Evolutionary conservation across 768 basidiomycete species (phyloP).

Genomic region (Auricularia cornea): DNA sequence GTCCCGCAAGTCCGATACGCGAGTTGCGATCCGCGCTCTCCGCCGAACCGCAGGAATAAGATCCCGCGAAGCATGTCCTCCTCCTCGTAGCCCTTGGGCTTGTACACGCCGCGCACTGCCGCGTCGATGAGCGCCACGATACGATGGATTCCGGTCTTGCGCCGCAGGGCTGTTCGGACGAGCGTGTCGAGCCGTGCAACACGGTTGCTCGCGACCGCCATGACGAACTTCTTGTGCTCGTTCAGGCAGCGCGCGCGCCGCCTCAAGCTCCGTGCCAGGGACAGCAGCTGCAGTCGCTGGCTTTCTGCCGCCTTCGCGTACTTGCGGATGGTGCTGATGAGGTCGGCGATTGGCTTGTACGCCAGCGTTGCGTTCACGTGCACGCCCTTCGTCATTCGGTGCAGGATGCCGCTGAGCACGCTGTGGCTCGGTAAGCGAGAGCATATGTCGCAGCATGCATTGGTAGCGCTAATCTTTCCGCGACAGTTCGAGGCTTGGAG

Average conservation of each 20-base stretch:
- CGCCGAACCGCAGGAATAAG: conserved; percentile 15
- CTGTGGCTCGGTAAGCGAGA: not conserved
- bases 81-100: conserved; percentile 13
- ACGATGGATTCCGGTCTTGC: conserved; percentile 10
- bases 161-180: conserved; percentile 9
- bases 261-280: conserved; percentile 6
- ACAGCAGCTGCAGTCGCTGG: no score
- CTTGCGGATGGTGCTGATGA: conserved; percentile 5
- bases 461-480: not conserved
- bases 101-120: conserved; percentile 12
- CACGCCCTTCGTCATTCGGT: conserved; percentile 12
- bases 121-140: conserved; percentile 12
- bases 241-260: conserved; percentile 6
- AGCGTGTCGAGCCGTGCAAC: conserved; percentile 15
- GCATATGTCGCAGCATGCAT: not conserved
- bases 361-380: conserved; percentile 9
- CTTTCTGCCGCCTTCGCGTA: conserved; percentile 5
- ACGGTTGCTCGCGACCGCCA: conserved; percentile 16
- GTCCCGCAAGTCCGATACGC: conserved; percentile 7
- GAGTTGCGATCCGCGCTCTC: conserved; percentile 12
- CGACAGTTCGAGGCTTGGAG: conserved; percentile 2
- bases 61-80: conserved; percentile 13
- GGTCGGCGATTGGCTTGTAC: conserved; percentile 9
- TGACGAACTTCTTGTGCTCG: no score
- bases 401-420: conserved; percentile 11